phyloP scores from a whole-genome alignment of 371 early-diverging fungal genomes.

The Batkoa obscura region DNA sequence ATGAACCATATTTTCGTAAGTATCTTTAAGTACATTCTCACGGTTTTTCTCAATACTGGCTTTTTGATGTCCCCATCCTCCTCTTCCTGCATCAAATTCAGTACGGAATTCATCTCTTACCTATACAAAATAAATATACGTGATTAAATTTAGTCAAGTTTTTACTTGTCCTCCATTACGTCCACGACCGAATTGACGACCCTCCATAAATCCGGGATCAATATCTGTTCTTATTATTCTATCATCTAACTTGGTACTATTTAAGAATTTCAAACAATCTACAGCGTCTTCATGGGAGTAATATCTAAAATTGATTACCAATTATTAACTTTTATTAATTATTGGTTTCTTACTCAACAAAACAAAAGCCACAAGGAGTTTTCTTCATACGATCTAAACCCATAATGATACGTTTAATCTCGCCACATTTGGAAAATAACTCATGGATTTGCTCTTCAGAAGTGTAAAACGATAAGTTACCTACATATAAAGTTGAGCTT shows the following conservation, averaged over 20 bases:
- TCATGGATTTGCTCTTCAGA: constrained; percentile 97
- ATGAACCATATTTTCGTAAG: no score
- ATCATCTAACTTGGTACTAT: constrained; percentile 89
- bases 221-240: constrained; percentile 88
- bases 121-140: constrained; percentile 9
- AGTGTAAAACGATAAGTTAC: constrained; percentile 94
- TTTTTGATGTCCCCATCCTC: constrained; percentile 86
- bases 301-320: constrained; percentile 32
- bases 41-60: constrained; percentile 9
- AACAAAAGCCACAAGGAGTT: constrained; percentile 98
- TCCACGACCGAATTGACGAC: constrained; percentile 94
- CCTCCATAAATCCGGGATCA: constrained; percentile 91
- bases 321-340: background rate
- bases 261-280: constrained; percentile 83
- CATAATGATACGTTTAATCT: constrained; percentile 96
- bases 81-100: constrained; percentile 88
- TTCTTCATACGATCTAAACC: constrained; percentile 84
- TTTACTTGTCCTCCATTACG: constrained; percentile 80
- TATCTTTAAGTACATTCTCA: no score
- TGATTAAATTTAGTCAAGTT: background rate
- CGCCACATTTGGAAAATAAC: constrained; percentile 88
- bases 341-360: constrained; percentile 63
- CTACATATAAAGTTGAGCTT: constrained; percentile 85
- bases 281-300: constrained; percentile 70
- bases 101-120: constrained; percentile 85